Conservation (phyloP, 345 rosid genomes). For the Noccaea bulbosa region DNA sequence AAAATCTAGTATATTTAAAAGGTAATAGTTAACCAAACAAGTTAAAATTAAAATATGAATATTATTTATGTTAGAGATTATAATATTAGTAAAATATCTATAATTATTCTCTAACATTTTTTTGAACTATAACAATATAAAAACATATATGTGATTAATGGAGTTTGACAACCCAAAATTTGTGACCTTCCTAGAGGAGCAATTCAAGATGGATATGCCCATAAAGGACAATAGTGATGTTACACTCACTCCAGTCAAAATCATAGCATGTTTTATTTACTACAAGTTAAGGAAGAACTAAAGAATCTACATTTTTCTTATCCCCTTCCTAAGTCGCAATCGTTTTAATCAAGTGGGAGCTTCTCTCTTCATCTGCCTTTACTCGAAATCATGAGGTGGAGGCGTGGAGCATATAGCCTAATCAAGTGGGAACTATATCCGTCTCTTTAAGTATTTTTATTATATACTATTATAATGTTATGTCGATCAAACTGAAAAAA, state of each 20-base stretch:
- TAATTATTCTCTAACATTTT: too few species aligned
- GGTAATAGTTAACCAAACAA: too few species aligned
- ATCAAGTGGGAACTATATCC: neutral
- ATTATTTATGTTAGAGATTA: too few species aligned
- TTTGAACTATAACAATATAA: too few species aligned
- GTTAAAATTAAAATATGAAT: too few species aligned
- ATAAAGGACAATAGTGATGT: neutral
- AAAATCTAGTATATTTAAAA: too few species aligned
- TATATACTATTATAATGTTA: neutral
- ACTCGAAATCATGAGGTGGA: too few species aligned
- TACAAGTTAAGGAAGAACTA: too few species aligned
- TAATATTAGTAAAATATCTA: too few species aligned
- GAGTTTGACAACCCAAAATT: neutral
- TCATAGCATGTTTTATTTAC: neutral
- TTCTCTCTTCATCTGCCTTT: too few species aligned
- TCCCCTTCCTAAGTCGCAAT: neutral
- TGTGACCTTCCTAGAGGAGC: slow-evolving; percentile 8
- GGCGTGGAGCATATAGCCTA: neutral
- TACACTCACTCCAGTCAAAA: neutral
- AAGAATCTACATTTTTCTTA: neutral
- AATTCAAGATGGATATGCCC: neutral
- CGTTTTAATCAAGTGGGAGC: neutral
- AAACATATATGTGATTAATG: neutral
- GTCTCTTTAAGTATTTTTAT: neutral
- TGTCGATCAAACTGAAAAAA: neutral